These are phyloP conservation scores for Ceratocystis diversiconidia DNA, from an alignment of 2,329 filamentous ascomycete species.

Conservation along the genomic window DNA sequence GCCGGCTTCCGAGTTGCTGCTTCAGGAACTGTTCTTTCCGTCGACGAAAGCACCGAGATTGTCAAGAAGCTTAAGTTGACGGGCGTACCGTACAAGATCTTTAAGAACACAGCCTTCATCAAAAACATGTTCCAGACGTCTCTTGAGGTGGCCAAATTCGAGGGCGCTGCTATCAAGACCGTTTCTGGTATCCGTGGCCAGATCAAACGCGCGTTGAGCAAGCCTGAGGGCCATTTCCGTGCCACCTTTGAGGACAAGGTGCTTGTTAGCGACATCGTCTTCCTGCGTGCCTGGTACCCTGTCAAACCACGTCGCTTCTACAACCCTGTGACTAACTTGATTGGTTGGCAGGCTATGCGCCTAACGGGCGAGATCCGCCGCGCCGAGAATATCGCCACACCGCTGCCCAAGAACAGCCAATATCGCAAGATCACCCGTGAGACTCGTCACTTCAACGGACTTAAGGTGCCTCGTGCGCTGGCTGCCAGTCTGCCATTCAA, in stretches of 20 bases:
- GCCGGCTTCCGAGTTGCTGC: constrained; percentile 90
- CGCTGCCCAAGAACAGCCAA: constrained; percentile 66
- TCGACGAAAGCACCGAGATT: constrained; percentile 92
- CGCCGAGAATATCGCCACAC: constrained; percentile 59
- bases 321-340: constrained; percentile 85
- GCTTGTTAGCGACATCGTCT: constrained; percentile 89
- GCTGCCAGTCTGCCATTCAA: constrained; percentile 82
- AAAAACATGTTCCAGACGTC: constrained; percentile 94
- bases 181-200: constrained; percentile 92
- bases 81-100: constrained; percentile 88
- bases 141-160: constrained; percentile 94
- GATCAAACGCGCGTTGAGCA: constrained; percentile 87
- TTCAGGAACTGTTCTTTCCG: constrained; percentile 81
- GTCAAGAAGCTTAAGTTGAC: constrained; percentile 99
- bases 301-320: constrained; percentile 93
- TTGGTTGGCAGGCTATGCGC: constrained; percentile 89
- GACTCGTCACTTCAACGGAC: constrained; percentile 62
- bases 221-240: constrained; percentile 89
- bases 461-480: constrained; percentile 62
- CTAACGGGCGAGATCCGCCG: constrained; percentile 82
- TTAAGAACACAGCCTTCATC: constrained; percentile 98
- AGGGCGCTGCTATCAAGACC: constrained; percentile 88
- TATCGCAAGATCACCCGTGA: constrained; percentile 59
- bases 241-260: constrained; percentile 99
- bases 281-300: constrained; percentile 91